Evolutionary conservation across 192 early-diverging fungal genomes (phyloP).

Genomic region (Glomus cerebriforme): DNA sequence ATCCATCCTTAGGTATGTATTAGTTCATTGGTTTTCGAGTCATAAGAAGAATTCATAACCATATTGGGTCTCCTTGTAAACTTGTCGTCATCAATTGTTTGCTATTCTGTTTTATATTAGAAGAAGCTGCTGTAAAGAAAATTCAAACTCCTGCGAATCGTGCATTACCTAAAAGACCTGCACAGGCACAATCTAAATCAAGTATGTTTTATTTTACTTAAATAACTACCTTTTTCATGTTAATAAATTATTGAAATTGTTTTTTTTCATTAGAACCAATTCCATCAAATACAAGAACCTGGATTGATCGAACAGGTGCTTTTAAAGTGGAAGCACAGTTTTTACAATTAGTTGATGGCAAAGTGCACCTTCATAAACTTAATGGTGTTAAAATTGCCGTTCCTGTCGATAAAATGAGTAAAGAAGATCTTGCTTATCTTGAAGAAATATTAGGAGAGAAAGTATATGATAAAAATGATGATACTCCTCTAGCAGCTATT

Average conservation of each 20-base stretch:
- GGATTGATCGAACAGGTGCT: conserved; percentile 90
- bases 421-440: conserved; percentile 56
- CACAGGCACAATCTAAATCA: conserved; percentile 27
- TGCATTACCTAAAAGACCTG: conserved; percentile 26
- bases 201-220: conserved; percentile 1
- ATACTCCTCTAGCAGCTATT: conserved; percentile 28
- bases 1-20: neutral
- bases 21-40: neutral
- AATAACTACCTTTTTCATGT: neutral
- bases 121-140: conserved; percentile 18
- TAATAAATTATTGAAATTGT: neutral
- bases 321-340: conserved; percentile 94
- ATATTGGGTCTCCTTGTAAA: too few relatives aligned
- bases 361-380: conserved; percentile 89
- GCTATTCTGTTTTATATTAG: neutral
- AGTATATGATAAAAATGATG: conserved; percentile 33
- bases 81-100: too few relatives aligned
- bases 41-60: too few relatives aligned
- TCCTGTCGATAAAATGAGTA: conserved; percentile 81
- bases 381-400: conserved; percentile 96
- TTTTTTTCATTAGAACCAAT: conserved; percentile 45
- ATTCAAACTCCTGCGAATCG: conserved; percentile 33
- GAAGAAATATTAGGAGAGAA: conserved; percentile 53
- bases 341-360: conserved; percentile 74
- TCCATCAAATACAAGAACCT: conserved; percentile 73